phyloP scores from a whole-genome alignment of 1,139 yeast genomes.

The Blastobotrys aristatus region DNA sequence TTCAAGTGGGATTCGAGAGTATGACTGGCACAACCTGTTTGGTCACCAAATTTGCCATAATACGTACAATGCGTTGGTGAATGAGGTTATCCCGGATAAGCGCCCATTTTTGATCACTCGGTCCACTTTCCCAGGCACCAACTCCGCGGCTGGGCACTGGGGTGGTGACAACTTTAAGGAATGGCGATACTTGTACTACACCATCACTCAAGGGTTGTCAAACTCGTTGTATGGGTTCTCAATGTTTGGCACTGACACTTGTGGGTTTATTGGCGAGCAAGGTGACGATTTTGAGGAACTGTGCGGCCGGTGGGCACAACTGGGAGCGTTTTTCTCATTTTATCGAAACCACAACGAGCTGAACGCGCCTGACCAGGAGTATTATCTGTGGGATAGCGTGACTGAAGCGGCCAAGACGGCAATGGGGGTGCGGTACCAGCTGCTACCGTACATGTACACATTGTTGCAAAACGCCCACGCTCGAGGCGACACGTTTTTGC shows the following conservation, averaged over 20 bases:
- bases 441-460: slow-evolving; percentile 22
- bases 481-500: slow-evolving; percentile 18
- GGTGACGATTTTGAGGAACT: slow-evolving; percentile 19
- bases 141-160: slow-evolving; percentile 22
- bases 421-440: slow-evolving; percentile 17
- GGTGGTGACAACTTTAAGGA: slow-evolving; percentile 23
- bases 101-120: slow-evolving; percentile 22
- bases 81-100: slow-evolving; percentile 15
- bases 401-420: slow-evolving; percentile 18
- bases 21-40: slow-evolving; percentile 26
- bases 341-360: slow-evolving; percentile 21
- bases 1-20: slow-evolving; percentile 34
- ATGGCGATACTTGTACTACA: slow-evolving; percentile 17
- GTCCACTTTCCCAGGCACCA: slow-evolving; percentile 23
- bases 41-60: slow-evolving; percentile 17
- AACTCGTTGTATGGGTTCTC: slow-evolving; percentile 21
- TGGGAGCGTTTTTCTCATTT: slow-evolving; percentile 21
- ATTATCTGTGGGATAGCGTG: slow-evolving; percentile 19
- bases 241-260: slow-evolving; percentile 21
- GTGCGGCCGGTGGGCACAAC: slow-evolving; percentile 22
- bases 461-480: slow-evolving; percentile 17
- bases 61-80: slow-evolving; percentile 15
- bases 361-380: slow-evolving; percentile 17
- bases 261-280: slow-evolving; percentile 17
- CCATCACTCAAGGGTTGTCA: slow-evolving; percentile 20